Conservation (phyloP, 176 grass and related monocot species). For the Cenchrus americanus region DNA sequence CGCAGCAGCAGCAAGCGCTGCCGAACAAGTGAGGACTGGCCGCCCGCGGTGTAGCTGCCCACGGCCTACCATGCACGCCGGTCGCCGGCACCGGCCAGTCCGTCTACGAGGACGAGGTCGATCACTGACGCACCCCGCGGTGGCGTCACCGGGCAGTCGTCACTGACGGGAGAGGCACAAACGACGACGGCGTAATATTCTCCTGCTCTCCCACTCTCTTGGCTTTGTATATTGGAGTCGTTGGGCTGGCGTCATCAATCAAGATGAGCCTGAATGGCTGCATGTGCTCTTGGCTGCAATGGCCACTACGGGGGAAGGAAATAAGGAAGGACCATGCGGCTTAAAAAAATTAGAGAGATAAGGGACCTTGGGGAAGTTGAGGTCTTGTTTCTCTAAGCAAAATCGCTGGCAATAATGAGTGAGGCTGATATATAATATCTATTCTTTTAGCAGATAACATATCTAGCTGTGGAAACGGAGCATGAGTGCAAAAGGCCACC, state of each 20-base stretch:
- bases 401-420: too few relatives aligned
- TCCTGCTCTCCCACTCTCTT: not conserved
- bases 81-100: not conserved
- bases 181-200: not conserved
- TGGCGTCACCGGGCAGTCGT: not conserved
- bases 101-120: not conserved
- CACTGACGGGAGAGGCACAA: not conserved
- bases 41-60: too few relatives aligned
- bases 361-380: too few relatives aligned
- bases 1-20: too few relatives aligned
- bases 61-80: not conserved
- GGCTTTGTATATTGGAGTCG: not conserved
- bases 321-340: not conserved
- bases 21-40: too few relatives aligned
- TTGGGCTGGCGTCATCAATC: not conserved
- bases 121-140: not conserved
- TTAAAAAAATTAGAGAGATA: too few relatives aligned
- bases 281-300: not conserved
- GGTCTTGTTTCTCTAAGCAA: too few relatives aligned
- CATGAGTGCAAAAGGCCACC: too few relatives aligned
- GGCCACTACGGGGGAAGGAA: not conserved
- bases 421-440: too few relatives aligned
- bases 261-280: not conserved
- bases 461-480: too few relatives aligned
- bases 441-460: too few relatives aligned